Conservation (phyloP, 345 rosid species). For the Eucalyptus erythrocorys region DNA sequence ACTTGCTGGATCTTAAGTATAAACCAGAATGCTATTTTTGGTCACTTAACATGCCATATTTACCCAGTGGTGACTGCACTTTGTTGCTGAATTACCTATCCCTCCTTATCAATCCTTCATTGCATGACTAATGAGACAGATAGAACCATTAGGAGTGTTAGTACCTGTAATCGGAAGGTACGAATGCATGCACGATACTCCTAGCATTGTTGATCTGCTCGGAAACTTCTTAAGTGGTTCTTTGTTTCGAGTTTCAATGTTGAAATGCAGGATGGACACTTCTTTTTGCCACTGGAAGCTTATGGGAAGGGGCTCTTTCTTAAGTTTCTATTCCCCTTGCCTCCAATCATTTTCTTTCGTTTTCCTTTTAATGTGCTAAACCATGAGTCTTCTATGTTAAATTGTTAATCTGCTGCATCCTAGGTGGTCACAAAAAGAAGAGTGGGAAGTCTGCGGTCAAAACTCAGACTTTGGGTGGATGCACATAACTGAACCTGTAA, state of each 20-base stretch:
- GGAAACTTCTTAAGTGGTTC: not conserved
- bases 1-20: not conserved
- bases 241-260: not conserved
- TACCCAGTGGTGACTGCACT: not conserved
- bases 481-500: constrained; percentile 40
- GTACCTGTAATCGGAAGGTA: not conserved
- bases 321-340: not conserved
- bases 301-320: not conserved
- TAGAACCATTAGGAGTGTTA: not conserved
- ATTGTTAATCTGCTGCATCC: not conserved
- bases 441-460: constrained; percentile 27
- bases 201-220: not conserved
- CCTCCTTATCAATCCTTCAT: not conserved
- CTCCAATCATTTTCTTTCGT: not conserved
- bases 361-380: not conserved
- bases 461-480: constrained; percentile 40
- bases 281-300: not conserved
- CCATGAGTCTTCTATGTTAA: not conserved
- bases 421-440: constrained; percentile 14
- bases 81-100: not conserved
- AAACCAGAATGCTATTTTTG: not conserved
- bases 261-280: not conserved
- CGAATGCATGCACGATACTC: not conserved
- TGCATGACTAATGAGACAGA: not conserved
- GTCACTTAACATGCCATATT: not conserved